These are phyloP conservation scores for Arachnopeziza araneosa DNA, from an alignment of 2,329 filamentous ascomycete species.

Conservation along the genomic window DNA sequence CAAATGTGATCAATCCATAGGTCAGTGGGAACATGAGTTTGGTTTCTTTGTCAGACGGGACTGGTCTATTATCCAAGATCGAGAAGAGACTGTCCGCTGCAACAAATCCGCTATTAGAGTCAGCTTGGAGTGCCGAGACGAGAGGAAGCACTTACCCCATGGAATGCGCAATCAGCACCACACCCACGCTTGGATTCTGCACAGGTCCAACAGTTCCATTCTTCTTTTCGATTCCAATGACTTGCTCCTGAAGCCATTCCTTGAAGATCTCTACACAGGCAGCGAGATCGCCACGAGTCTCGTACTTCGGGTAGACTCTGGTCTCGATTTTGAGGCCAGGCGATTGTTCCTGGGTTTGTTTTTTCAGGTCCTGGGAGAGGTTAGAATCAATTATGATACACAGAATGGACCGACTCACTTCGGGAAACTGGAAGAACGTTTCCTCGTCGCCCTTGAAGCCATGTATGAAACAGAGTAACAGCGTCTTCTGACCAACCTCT, in stretches of 20 bases:
- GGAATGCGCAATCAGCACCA: constrained; percentile 76
- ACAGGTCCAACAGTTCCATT: constrained; percentile 63
- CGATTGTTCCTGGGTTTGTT: constrained; percentile 51
- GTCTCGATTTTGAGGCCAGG: constrained; percentile 55
- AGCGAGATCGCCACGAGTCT: constrained; percentile 63
- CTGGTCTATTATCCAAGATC: constrained; percentile 29
- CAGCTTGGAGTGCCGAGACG: neutral
- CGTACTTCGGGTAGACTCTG: constrained; percentile 65
- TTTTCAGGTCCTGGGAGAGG: constrained; percentile 47
- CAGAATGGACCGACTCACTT: constrained; percentile 28
- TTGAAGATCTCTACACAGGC: constrained; percentile 47
- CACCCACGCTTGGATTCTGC: constrained; percentile 72
- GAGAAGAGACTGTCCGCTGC: constrained; percentile 75
- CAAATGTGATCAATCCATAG: constrained; percentile 74
- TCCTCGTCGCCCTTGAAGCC: constrained; percentile 68
- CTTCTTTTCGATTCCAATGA: constrained; percentile 72
- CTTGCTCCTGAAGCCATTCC: constrained; percentile 67
- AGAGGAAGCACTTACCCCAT: constrained; percentile 51
- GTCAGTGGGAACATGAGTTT: constrained; percentile 62
- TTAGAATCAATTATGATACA: neutral
- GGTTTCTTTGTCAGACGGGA: constrained; percentile 32
- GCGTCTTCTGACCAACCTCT: constrained; percentile 38
- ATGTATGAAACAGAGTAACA: constrained; percentile 69
- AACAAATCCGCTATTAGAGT: constrained; percentile 62
- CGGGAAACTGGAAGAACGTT: constrained; percentile 63